Percentiles rank a stretch among this genome's conserved stretches.
Conservation (phyloP, 208 protist genomes). For the Angomonas desouzai region DNA sequence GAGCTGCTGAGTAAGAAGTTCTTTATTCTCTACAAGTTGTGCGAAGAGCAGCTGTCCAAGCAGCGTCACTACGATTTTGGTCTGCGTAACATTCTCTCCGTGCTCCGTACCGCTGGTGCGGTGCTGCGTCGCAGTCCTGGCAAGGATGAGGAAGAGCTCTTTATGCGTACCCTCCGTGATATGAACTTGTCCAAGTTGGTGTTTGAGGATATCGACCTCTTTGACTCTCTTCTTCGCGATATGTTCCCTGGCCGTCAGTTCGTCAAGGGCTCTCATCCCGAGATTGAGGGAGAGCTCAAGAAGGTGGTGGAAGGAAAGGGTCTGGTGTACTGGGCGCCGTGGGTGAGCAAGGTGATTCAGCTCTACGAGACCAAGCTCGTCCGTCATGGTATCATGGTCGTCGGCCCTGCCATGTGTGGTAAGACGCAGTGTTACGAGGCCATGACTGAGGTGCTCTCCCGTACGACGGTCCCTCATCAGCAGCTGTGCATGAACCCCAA, state of each 20-base stretch:
- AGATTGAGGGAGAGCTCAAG: slow-evolving; percentile 89
- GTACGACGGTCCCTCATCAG: slow-evolving; percentile 84
- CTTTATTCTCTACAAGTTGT: slow-evolving; percentile 94
- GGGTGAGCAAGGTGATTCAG: slow-evolving; percentile 93
- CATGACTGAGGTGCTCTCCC: slow-evolving; percentile 85
- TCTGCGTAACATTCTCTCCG: slow-evolving; percentile 97
- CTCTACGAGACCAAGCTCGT: slow-evolving; percentile 95
- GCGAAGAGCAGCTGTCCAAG: slow-evolving; percentile 97
- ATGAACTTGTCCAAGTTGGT: slow-evolving; percentile 98
- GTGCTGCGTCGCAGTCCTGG: slow-evolving; percentile 82
- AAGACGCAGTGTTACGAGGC: slow-evolving; percentile 94
- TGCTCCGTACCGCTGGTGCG: slow-evolving; percentile 94
- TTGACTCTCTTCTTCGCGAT: slow-evolving; percentile 94
- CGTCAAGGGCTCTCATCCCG: slow-evolving; percentile 89
- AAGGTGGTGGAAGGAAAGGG: slow-evolving; percentile 85
- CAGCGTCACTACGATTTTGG: slow-evolving; percentile 98
- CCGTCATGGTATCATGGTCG: slow-evolving; percentile 95
- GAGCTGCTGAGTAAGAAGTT: slow-evolving; percentile 94
- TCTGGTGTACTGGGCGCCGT: slow-evolving; percentile 79
- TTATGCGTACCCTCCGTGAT: slow-evolving; percentile 96
- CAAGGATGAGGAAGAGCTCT: slow-evolving; percentile 92
- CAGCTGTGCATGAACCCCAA: slow-evolving; percentile 95
- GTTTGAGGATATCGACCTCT: slow-evolving; percentile 96
- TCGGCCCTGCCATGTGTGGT: slow-evolving; percentile 91
- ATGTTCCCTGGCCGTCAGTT: slow-evolving; percentile 92